phyloP scores from a whole-genome alignment of 2,329 filamentous ascomycete genomes.

The Aphanocladium album region DNA sequence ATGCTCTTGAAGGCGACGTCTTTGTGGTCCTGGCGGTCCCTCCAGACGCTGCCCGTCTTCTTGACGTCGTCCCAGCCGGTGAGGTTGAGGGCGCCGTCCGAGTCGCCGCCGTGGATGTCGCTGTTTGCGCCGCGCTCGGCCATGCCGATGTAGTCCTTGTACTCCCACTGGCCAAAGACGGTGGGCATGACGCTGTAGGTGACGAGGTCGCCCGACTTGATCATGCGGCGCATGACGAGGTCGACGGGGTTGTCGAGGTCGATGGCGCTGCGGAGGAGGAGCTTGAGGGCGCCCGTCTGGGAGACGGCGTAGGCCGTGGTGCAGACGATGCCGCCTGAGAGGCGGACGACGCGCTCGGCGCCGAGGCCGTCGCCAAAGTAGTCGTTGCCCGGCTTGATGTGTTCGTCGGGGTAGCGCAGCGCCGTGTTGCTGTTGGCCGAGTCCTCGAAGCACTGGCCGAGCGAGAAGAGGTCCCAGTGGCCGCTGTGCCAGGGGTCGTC shows the following conservation, averaged over 20 bases:
- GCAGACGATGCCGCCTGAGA: slow-evolving; percentile 20
- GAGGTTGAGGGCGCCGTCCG: slow-evolving; percentile 9
- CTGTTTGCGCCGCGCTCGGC: slow-evolving; percentile 18
- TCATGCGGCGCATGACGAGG: slow-evolving; percentile 21
- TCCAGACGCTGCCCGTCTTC: slow-evolving; percentile 10
- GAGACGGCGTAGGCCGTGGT: slow-evolving; percentile 24
- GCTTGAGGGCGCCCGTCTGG: slow-evolving; percentile 24
- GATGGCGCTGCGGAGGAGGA: slow-evolving; percentile 17
- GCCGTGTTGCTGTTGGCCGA: slow-evolving; percentile 2
- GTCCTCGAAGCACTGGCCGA: slow-evolving; percentile 12
- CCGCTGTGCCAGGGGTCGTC: slow-evolving; percentile 12
- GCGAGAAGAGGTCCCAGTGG: slow-evolving; percentile 12
- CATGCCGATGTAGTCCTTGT: slow-evolving; percentile 20
- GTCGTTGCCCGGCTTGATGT: slow-evolving; percentile 14
- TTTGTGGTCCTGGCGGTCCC: neutral
- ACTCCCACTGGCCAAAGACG: slow-evolving; percentile 25
- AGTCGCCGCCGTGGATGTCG: slow-evolving; percentile 20
- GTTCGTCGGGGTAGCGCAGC: slow-evolving; percentile 16
- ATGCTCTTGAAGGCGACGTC: slow-evolving; percentile 8
- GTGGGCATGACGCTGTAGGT: slow-evolving; percentile 21
- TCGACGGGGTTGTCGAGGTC: slow-evolving; percentile 24
- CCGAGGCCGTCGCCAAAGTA: slow-evolving; percentile 19
- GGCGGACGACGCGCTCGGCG: slow-evolving; percentile 21
- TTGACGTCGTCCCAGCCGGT: slow-evolving; percentile 6
- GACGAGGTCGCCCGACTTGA: slow-evolving; percentile 17